Conservation (phyloP, 305 asterid genomes). For the Solanum hybrid region DNA sequence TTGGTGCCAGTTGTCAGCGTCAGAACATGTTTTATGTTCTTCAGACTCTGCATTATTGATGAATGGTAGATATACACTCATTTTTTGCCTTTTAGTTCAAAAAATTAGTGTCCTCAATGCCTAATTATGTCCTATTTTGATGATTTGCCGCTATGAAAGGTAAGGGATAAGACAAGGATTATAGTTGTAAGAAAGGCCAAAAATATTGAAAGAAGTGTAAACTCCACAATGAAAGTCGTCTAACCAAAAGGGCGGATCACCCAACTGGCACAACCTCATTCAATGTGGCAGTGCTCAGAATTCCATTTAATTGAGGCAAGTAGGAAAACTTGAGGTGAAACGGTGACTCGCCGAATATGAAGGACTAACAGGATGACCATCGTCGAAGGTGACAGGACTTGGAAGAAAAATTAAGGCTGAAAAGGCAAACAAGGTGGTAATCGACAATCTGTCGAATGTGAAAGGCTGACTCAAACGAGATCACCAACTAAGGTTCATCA, state of each 20-base stretch:
- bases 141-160: neutral
- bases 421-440: neutral
- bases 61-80: neutral
- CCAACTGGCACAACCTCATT: neutral
- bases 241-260: neutral
- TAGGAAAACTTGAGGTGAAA: neutral
- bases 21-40: neutral
- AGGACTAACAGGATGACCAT: neutral
- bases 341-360: neutral
- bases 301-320: neutral
- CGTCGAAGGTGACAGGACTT: neutral
- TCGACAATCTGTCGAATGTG: no score
- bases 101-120: neutral
- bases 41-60: neutral
- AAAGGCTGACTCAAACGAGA: neutral
- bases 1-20: neutral
- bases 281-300: neutral
- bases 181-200: neutral
- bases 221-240: neutral
- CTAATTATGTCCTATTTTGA: neutral
- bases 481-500: neutral
- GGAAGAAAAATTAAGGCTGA: neutral
- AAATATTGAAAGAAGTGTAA: neutral
- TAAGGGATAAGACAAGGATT: neutral
- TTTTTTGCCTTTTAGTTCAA: neutral